Percentiles rank a stretch among this genome's conserved stretches.
phyloP scores from a whole-genome alignment of 2,329 filamentous ascomycete species.

The Xylaria sp. region DNA sequence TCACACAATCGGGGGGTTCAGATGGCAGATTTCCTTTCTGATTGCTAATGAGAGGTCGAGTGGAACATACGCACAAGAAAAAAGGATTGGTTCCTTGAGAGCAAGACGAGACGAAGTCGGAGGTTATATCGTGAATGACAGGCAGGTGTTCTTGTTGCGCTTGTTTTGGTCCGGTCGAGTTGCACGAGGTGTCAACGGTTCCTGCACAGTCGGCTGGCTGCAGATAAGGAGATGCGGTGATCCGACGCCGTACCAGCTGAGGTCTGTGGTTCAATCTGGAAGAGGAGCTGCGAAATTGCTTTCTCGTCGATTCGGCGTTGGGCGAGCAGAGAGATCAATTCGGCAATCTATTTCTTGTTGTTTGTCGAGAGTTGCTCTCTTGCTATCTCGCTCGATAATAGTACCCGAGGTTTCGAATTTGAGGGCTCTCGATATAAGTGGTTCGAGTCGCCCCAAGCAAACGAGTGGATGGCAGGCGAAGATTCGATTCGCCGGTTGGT shows the following conservation, averaged over 20 bases:
- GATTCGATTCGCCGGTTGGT: slow-evolving; percentile 1
- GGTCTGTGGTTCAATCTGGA: slow-evolving; percentile 4
- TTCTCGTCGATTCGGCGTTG: neutral
- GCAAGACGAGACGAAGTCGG: neutral
- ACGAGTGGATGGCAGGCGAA: slow-evolving; percentile 11
- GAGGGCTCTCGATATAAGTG: slow-evolving; percentile 1
- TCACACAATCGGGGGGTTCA: slow-evolving; percentile 34
- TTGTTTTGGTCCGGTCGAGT: slow-evolving; percentile 30
- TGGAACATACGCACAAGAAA: slow-evolving; percentile 16
- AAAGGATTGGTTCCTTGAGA: slow-evolving; percentile 1
- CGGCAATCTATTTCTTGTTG: neutral
- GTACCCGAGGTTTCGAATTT: neutral
- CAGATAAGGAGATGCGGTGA: slow-evolving; percentile 43
- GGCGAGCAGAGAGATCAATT: neutral
- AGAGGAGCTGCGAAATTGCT: slow-evolving; percentile 19
- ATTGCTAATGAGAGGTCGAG: slow-evolving; percentile 31
- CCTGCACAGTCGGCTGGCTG: slow-evolving; percentile 44
- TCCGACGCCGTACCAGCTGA: slow-evolving; percentile 40
- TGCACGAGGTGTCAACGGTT: slow-evolving; percentile 43
- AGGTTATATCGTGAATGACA: slow-evolving; percentile 15
- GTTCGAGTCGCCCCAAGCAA: slow-evolving; percentile 15
- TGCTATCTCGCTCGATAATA: neutral
- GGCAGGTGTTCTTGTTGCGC: slow-evolving; percentile 3
- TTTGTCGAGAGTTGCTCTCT: neutral
- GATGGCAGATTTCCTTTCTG: slow-evolving; percentile 3